Evolutionary conservation across 306 rosid genomes (phyloP).

Genomic region (Ochetophila trinervis): DNA sequence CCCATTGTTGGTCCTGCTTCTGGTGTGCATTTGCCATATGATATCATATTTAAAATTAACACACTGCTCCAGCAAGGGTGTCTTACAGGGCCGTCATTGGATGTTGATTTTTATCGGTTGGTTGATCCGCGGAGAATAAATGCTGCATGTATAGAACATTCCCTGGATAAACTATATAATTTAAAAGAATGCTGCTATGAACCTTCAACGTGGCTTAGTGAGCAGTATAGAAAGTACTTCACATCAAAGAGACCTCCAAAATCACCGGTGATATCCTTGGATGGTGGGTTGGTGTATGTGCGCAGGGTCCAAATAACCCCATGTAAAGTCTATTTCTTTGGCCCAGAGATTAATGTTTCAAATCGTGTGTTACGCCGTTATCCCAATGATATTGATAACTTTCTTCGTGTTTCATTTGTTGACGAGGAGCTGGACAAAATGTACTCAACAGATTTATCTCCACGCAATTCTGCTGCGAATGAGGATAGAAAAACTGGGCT

Average conservation of each 20-base stretch:
- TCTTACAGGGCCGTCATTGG: slow-evolving; percentile 64
- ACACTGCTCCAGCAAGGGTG: slow-evolving; percentile 60
- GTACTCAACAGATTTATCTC: slow-evolving; percentile 62
- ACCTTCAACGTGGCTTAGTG: slow-evolving; percentile 59
- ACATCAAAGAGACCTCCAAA: slow-evolving; percentile 28
- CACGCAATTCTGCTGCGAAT: slow-evolving; percentile 35
- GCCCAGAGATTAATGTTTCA: slow-evolving; percentile 83
- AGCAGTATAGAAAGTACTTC: slow-evolving; percentile 45
- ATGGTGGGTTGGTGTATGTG: slow-evolving; percentile 65
- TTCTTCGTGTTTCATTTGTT: slow-evolving; percentile 82
- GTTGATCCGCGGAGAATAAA: slow-evolving; percentile 44
- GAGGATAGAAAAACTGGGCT: slow-evolving; percentile 47
- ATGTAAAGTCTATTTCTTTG: slow-evolving; percentile 55
- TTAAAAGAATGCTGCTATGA: slow-evolving; percentile 63
- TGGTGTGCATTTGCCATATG: slow-evolving; percentile 49
- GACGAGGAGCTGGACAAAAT: slow-evolving; percentile 73
- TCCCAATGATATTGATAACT: slow-evolving; percentile 42
- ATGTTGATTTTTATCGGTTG: slow-evolving; percentile 44
- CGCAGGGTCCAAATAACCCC: slow-evolving; percentile 79
- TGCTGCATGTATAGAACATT: slow-evolving; percentile 41
- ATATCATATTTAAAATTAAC: slow-evolving; percentile 63
- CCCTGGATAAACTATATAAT: slow-evolving; percentile 54
- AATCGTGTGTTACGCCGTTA: slow-evolving; percentile 75
- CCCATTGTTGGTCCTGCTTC: slow-evolving; percentile 64
- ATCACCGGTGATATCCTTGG: slow-evolving; percentile 51